A percentile compares a stretch with the other conserved stretches of the same genome.
Conservation (phyloP, 441 rosid species). For the Syzygium malaccense region DNA sequence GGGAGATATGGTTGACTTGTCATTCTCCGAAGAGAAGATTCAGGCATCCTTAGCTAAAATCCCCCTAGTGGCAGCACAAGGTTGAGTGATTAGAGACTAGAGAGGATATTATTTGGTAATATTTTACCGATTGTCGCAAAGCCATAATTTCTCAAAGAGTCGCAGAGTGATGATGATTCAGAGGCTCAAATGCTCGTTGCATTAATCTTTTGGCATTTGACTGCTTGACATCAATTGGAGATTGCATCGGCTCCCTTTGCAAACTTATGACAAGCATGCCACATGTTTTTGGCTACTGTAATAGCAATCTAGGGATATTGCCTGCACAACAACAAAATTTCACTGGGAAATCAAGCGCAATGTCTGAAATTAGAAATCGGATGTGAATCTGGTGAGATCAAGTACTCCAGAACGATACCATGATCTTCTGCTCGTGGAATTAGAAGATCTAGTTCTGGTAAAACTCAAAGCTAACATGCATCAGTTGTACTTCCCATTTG, state of each 20-base stretch:
- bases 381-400: neutral
- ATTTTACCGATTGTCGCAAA: neutral
- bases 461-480: neutral
- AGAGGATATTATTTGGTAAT: neutral
- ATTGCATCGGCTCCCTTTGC: neutral
- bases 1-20: conserved; percentile 70
- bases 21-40: conserved; percentile 59
- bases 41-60: conserved; percentile 59
- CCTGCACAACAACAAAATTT: neutral
- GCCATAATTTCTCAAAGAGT: neutral
- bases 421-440: neutral
- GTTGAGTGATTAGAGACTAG: neutral
- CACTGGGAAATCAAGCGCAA: neutral
- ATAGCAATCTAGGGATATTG: neutral
- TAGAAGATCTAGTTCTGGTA: neutral
- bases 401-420: neutral
- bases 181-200: neutral
- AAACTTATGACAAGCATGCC: neutral
- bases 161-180: neutral
- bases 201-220: neutral
- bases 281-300: neutral
- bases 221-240: neutral
- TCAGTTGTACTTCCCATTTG: neutral
- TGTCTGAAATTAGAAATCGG: neutral
- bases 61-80: conserved; percentile 27